Evolutionary conservation across 2,329 filamentous ascomycete genomes (phyloP).

Genomic region (Cladophialophora psammophila): DNA sequence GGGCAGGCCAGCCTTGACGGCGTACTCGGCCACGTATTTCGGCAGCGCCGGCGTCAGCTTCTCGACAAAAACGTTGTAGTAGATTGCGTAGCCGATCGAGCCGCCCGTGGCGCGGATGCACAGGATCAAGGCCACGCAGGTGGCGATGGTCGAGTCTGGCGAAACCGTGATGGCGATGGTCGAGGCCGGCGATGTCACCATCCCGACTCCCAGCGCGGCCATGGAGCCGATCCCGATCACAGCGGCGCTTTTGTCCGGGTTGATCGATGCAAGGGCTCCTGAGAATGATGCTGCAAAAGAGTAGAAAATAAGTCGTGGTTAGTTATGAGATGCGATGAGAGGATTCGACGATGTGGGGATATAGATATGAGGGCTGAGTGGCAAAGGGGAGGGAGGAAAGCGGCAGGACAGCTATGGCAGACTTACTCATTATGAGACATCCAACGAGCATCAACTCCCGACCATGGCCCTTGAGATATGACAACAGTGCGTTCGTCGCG

Average conservation of each 20-base stretch:
- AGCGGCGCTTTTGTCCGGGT: not conserved
- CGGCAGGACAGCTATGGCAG: not conserved
- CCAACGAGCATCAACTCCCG: constrained; percentile 14
- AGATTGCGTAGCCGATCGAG: constrained; percentile 14
- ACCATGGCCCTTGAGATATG: not conserved
- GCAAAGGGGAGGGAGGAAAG: not conserved
- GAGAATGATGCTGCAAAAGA: not conserved
- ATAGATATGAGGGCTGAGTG: not conserved
- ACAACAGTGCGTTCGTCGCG: not conserved
- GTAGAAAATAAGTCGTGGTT: not conserved
- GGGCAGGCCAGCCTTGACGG: constrained; percentile 7
- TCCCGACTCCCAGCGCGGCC: constrained; percentile 12
- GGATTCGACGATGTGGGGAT: not conserved
- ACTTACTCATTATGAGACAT: constrained; percentile 15
- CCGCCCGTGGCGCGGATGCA: constrained; percentile 16
- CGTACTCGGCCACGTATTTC: constrained; percentile 17
- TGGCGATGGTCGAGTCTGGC: constrained; percentile 12
- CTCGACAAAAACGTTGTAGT: constrained; percentile 15
- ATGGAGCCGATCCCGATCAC: constrained; percentile 7
- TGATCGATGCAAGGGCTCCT: not conserved
- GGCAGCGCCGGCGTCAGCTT: constrained; percentile 13
- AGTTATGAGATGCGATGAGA: not conserved
- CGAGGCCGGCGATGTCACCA: not conserved
- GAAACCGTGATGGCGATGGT: constrained; percentile 11
- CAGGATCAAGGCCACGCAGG: constrained; percentile 14